Conservation (phyloP, 805 yeast genomes). For the Candida anglica region DNA sequence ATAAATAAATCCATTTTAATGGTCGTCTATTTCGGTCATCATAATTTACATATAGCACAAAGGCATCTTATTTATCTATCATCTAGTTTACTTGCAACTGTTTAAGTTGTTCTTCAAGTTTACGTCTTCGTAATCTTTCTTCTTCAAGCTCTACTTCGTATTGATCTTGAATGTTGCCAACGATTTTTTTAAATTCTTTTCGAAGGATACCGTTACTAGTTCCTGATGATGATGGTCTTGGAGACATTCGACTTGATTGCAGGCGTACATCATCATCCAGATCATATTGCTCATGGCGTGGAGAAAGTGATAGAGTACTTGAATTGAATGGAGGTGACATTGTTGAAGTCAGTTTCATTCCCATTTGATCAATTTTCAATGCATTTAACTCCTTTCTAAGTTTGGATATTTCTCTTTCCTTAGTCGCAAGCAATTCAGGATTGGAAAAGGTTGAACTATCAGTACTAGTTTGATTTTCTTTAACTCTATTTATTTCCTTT, state of each 20-base stretch:
- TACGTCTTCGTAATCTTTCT: constrained; percentile 50
- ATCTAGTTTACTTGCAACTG: no score
- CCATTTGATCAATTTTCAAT: constrained; percentile 43
- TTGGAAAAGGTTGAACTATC: background rate
- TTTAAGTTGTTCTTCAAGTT: constrained; percentile 31
- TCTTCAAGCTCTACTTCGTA: constrained; percentile 56
- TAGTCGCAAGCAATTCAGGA: constrained; percentile 13
- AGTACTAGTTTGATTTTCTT: constrained; percentile 1
- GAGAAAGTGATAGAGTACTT: constrained; percentile 6
- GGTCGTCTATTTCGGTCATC: no score
- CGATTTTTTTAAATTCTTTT: constrained; percentile 64
- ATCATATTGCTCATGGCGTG: constrained; percentile 4
- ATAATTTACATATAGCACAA: no score
- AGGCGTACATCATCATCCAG: constrained; percentile 15
- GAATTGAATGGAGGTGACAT: constrained; percentile 12
- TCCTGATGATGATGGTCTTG: constrained; percentile 20
- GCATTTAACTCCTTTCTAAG: constrained; percentile 43
- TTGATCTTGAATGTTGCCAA: constrained; percentile 56
- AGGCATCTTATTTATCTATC: no score
- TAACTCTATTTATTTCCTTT: constrained; percentile 33
- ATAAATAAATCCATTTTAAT: no score
- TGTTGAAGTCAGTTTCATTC: constrained; percentile 13
- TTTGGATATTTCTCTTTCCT: constrained; percentile 38
- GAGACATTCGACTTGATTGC: constrained; percentile 8
- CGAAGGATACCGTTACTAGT: constrained; percentile 54